phyloP scores from a whole-genome alignment of 129 eudicot species.

The Pittosporum tobira region DNA sequence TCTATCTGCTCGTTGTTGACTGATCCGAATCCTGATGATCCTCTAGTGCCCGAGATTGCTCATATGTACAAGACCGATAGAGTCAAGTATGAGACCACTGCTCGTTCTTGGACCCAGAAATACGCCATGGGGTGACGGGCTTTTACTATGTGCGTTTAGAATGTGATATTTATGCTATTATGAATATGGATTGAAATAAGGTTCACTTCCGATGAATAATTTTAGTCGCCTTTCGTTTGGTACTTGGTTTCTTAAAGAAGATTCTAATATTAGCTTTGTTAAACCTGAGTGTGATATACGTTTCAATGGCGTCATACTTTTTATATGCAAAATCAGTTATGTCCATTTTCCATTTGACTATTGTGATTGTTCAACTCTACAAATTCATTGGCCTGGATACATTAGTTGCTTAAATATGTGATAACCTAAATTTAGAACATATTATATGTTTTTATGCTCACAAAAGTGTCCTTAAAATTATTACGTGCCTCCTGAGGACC shows the following conservation, averaged over 20 bases:
- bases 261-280: not conserved
- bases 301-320: too few relatives aligned
- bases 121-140: conserved; percentile 58
- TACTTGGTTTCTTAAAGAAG: not conserved
- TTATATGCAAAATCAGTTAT: too few relatives aligned
- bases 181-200: not conserved
- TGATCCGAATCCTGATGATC: conserved; percentile 78
- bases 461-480: too few relatives aligned
- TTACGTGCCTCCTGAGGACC: too few relatives aligned
- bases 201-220: not conserved
- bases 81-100: conserved; percentile 60
- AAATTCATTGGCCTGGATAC: too few relatives aligned
- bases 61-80: conserved; percentile 64
- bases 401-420: too few relatives aligned
- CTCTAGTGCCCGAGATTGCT: conserved; percentile 77
- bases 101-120: conserved; percentile 79
- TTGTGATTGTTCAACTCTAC: too few relatives aligned
- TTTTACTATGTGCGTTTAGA: not conserved
- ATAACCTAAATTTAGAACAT: too few relatives aligned
- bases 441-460: too few relatives aligned
- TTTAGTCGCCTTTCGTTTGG: not conserved
- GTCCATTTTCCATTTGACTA: too few relatives aligned
- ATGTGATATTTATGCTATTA: not conserved
- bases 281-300: not conserved
- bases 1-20: conserved; percentile 68